Conservation (phyloP, 345 rosid genomes). For the Hibiscus trionum region DNA sequence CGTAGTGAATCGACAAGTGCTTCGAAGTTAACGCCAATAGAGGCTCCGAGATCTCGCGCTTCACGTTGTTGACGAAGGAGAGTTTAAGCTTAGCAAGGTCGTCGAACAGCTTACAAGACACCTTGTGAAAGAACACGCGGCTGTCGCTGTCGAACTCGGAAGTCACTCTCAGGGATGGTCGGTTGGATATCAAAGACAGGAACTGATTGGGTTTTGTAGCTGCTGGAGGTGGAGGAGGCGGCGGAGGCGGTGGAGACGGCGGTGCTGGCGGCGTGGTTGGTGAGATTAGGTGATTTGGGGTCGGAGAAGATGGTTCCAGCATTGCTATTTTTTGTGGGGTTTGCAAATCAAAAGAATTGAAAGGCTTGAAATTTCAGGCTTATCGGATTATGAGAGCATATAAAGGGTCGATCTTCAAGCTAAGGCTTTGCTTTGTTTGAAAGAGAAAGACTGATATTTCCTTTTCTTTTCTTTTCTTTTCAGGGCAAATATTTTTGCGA, state of each 20-base stretch:
- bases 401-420: background rate
- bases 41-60: conserved; percentile 62
- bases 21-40: conserved; percentile 66
- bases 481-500: background rate
- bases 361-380: background rate
- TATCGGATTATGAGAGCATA: background rate
- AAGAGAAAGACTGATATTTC: background rate
- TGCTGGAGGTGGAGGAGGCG: background rate
- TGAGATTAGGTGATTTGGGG: conserved; percentile 20
- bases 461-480: too few relatives aligned
- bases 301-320: conserved; percentile 34
- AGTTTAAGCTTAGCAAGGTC: conserved; percentile 75
- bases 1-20: conserved; percentile 58
- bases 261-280: conserved; percentile 4
- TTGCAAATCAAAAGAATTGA: background rate
- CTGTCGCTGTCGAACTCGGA: conserved; percentile 87
- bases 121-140: conserved; percentile 62
- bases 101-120: conserved; percentile 80
- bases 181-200: conserved; percentile 24
- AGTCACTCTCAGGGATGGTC: conserved; percentile 65
- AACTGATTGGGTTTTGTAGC: conserved; percentile 15
- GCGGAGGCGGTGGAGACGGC: background rate
- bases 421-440: conserved; percentile 9
- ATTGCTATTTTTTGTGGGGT: conserved; percentile 16
- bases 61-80: conserved; percentile 51